Evolutionary conservation across 2,329 filamentous ascomycete species (phyloP).

Genomic region (Aureobasidium sp.): DNA sequence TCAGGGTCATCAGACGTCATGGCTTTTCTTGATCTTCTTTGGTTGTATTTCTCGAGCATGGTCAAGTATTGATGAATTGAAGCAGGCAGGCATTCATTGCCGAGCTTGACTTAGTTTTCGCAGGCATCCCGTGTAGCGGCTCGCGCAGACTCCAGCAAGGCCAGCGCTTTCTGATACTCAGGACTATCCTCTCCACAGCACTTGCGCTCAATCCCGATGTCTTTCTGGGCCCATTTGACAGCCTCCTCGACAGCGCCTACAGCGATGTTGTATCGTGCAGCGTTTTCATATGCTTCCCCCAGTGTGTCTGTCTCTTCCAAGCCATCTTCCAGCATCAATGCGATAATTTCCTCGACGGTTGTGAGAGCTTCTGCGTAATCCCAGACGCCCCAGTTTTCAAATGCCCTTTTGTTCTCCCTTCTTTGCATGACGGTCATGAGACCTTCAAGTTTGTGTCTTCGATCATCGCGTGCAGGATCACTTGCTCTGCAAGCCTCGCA

Average conservation of each 20-base stretch:
- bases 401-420: constrained; percentile 11
- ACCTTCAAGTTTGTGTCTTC: constrained; percentile 16
- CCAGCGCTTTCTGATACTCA: constrained; percentile 3
- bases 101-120: no score
- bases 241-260: constrained; percentile 19
- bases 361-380: constrained; percentile 17
- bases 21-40: not conserved
- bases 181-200: constrained; percentile 18
- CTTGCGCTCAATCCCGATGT: constrained; percentile 25
- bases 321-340: constrained; percentile 21
- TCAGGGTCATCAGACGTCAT: constrained; percentile 10
- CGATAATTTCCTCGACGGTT: constrained; percentile 18
- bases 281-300: constrained; percentile 19
- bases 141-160: constrained; percentile 1
- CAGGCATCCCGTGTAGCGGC: no score
- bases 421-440: constrained; percentile 9
- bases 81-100: not conserved
- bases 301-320: constrained; percentile 22
- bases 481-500: constrained; percentile 24
- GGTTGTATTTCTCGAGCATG: no score
- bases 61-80: no score
- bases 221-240: constrained; percentile 22
- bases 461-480: constrained; percentile 12
- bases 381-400: constrained; percentile 11
- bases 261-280: constrained; percentile 20